Evolutionary conservation across 2,329 filamentous ascomycete species (phyloP), one percentile per base, ranked within the genome.

Genomic region (Metarhizium anisopliae): DNA sequence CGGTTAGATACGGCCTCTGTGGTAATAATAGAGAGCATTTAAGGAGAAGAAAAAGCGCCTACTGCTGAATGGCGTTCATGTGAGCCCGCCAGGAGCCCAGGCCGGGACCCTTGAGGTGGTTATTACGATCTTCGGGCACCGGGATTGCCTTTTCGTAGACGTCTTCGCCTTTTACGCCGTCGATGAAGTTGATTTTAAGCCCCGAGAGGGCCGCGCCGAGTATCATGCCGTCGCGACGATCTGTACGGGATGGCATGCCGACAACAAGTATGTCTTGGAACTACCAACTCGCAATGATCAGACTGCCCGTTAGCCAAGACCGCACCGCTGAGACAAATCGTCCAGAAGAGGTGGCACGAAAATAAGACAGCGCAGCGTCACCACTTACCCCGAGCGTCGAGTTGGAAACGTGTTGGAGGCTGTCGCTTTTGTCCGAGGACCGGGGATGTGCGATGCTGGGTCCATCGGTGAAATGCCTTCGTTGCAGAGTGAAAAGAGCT

Each of bases 221-320:
- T 1, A 71, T 67, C 62, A 82, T 73, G 2, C 74, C 69, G 66
- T 82, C 77, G 47, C 77, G 72, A 10, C 78, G 73, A 59, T 83
- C 80, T 25, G 72, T 76, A 4, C 79, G 68, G 20, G 70, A 70
- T 1, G 77, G 75, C 6, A 82, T 70, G 50, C 77, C 79, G 50
- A 83, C 72, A 29, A 78, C 76, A 58, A 81, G 73, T 16, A 82
- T 76, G 53, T 77, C 71, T 38, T 77, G 68, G 59, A 82, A 82
- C 78, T 81, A 42, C 11, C 2, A 8, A 16, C n/a, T 2, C 11
- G n/a, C 13, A 14, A 42, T 42, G 13, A 42, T 6, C 2, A 42
- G 13, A 13, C 40, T 16, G 10, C 32, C 6, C 32, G 7, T 35
- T 35, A 35, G 32, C 32, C 32, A 7, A 35, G 32, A 35, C 10